Base-by-base conservation (phyloP, 305 asterid genomes). In the Solanum hybrid region DNA sequence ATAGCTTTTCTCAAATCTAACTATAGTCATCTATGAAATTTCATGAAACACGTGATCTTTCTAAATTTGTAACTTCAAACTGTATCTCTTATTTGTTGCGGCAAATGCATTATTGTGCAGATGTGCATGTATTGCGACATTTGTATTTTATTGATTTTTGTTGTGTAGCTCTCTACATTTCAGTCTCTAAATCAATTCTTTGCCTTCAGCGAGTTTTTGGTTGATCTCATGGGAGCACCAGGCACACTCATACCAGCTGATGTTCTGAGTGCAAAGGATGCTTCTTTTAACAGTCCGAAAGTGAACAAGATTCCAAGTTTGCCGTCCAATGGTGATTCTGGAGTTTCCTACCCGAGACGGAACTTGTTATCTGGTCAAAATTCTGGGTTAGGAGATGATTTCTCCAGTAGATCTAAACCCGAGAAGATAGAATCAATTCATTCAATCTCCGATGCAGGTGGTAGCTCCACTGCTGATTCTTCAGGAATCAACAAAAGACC, bases 141-240 rank as follows among this genome's bases (percentile, higher is more conserved):
- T 33, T 86, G 82, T 75, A 51, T 86, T 80, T 87, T 80, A 24
- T 90, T 75, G 35, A 80, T 89, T 33, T 51, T 74, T 89, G 39
- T 76, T 85, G 78, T 80, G 31, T 89, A 37, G 57, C 57, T 13
- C 88, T 91, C 69, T 91, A 89, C 74, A 86, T 91, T 79, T 90
- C 89, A 89, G 91, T 84, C 46, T 93, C 93, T 93, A 87, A 89
- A 85, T 92, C 74, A 89, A 88, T 94, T 91, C 79, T 89, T 92
- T 92, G 92, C 90, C 81, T 93, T 92, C 96, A 98, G 99, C 35
- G 99, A 98, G 94, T 98, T 94, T 92, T 93, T 98, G 94, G 99
- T 98, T 92, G 99, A 98, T 94, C 99, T 98, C 91, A 98, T 98
- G 99, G 99, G 99, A 92, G 99, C 97, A 88, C 99, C 99, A 69